phyloP scores from a whole-genome alignment of 306 rosid genomes.

The Cotoneaster glaucophyllus region DNA sequence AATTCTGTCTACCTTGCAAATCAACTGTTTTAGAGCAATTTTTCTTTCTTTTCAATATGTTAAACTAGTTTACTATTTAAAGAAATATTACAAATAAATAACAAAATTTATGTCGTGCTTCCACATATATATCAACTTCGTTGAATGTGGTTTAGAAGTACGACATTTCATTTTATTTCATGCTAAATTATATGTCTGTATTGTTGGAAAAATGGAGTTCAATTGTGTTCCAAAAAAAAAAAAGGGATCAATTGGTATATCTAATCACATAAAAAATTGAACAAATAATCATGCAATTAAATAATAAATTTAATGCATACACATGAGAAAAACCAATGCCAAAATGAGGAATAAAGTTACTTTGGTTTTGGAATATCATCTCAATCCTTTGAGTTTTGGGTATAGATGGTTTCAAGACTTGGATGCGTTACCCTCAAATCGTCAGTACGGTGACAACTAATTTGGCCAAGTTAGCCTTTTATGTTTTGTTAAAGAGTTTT shows the following conservation, averaged over 20 bases:
- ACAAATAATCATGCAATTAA: neutral
- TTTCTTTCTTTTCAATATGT: neutral
- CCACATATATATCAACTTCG: neutral
- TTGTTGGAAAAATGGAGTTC: neutral
- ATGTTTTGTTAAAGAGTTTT: too few relatives aligned
- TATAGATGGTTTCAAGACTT: neutral
- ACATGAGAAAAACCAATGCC: neutral
- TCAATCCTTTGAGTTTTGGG: neutral
- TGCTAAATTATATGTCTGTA: neutral
- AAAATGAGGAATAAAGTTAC: neutral
- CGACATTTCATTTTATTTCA: neutral
- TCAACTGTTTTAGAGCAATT: neutral
- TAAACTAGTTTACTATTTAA: neutral
- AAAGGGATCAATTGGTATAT: too few relatives aligned
- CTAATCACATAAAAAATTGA: neutral
- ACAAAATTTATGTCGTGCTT: neutral
- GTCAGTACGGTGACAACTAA: too few relatives aligned
- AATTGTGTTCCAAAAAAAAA: too few relatives aligned
- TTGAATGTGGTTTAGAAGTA: neutral
- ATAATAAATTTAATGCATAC: neutral
- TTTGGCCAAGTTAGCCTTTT: neutral
- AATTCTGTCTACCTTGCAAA: neutral
- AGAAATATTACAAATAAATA: neutral
- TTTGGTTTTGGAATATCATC: neutral
- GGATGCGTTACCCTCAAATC: neutral